These are phyloP conservation scores for Ascoidea rubescens DNA, from an alignment of 805 yeast genomes.

Conservation along the genomic window DNA sequence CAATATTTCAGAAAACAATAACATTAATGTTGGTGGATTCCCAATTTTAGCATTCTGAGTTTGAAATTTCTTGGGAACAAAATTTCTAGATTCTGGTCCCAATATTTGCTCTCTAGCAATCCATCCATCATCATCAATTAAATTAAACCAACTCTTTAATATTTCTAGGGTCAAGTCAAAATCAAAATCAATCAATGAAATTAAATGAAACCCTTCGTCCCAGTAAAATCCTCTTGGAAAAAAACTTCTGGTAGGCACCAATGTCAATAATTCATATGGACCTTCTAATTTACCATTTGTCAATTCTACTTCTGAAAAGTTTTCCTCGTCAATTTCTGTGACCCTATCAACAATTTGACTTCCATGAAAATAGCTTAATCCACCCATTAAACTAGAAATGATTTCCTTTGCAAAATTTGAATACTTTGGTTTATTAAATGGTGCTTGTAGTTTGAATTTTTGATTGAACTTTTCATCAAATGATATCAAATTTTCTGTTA, in stretches of 20 bases:
- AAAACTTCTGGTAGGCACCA: constrained; percentile 86
- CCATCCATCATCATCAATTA: constrained; percentile 91
- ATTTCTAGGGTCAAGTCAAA: constrained; percentile 71
- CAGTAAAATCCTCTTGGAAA: constrained; percentile 96
- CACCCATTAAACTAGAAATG: constrained; percentile 76
- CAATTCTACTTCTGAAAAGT: constrained; percentile 39
- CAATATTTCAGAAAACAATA: constrained; percentile 47
- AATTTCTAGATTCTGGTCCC: constrained; percentile 80
- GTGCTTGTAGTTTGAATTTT: constrained; percentile 37
- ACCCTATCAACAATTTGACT: constrained; percentile 68
- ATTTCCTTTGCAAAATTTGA: constrained; percentile 59
- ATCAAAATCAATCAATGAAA: constrained; percentile 74
- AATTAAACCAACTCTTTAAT: constrained; percentile 71
- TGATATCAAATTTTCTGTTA: constrained; percentile 19
- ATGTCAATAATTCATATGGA: constrained; percentile 61
- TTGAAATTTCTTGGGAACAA: constrained; percentile 74
- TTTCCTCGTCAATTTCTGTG: constrained; percentile 54
- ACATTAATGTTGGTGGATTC: constrained; percentile 88
- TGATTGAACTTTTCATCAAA: constrained; percentile 40
- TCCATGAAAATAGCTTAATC: constrained; percentile 81
- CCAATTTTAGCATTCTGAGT: constrained; percentile 84
- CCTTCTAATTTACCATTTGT: constrained; percentile 50
- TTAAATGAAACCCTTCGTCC: constrained; percentile 95
- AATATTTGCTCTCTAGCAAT: constrained; percentile 90
- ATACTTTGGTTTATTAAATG: constrained; percentile 33